Percentiles rank a stretch among this genome's conserved stretches.
Conservation (phyloP, 805 yeast genomes). For the Ogataea methylovora region DNA sequence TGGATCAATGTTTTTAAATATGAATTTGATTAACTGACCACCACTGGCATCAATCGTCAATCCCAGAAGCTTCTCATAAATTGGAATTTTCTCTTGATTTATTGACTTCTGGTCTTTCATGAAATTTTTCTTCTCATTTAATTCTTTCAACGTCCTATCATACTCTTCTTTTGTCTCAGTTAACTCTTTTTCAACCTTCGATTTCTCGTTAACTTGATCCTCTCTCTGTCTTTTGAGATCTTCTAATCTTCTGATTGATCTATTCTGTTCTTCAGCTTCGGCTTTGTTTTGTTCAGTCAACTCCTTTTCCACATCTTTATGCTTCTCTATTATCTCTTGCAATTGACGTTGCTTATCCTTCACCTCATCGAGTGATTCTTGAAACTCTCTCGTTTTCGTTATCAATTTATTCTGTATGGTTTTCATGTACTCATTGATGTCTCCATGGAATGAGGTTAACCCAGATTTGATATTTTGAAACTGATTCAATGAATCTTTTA, state of each 20-base stretch:
- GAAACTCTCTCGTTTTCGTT: slow-evolving; percentile 14
- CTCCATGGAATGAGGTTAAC: slow-evolving; percentile 14
- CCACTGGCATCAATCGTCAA: slow-evolving; percentile 34
- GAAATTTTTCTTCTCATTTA: slow-evolving; percentile 21
- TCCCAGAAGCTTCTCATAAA: slow-evolving; percentile 41
- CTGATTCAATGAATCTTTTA: slow-evolving; percentile 9
- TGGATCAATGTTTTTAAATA: slow-evolving; percentile 40
- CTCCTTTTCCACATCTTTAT: slow-evolving; percentile 13
- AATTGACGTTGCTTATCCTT: slow-evolving; percentile 14
- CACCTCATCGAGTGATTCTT: slow-evolving; percentile 11
- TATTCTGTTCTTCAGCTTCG: slow-evolving; percentile 26
- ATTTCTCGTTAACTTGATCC: slow-evolving; percentile 21
- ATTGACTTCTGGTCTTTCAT: slow-evolving; percentile 29
- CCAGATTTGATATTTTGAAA: slow-evolving; percentile 15
- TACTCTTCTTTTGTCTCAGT: slow-evolving; percentile 19
- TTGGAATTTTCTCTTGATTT: slow-evolving; percentile 34
- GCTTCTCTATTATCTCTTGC: slow-evolving; percentile 10
- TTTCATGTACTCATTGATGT: slow-evolving; percentile 7
- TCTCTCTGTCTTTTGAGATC: slow-evolving; percentile 31
- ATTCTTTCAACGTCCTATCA: slow-evolving; percentile 12
- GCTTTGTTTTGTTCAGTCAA: slow-evolving; percentile 15
- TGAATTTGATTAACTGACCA: slow-evolving; percentile 28
- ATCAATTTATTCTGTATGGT: slow-evolving; percentile 13
- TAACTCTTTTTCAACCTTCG: slow-evolving; percentile 20
- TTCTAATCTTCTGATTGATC: too few species aligned